Conservation (phyloP, 805 yeast species). For the Scheffersomyces ergatensis region DNA sequence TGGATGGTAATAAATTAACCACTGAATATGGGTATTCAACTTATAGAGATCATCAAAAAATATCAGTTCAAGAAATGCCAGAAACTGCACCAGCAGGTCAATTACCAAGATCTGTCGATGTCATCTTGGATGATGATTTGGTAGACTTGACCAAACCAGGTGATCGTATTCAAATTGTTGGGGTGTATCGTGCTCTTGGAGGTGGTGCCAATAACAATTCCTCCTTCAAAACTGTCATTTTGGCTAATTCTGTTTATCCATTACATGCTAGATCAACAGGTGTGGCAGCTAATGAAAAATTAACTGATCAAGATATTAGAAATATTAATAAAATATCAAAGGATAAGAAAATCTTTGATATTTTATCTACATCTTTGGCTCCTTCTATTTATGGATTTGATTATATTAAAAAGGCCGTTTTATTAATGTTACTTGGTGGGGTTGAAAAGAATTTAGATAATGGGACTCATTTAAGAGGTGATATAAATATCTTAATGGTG, state of each 20-base stretch:
- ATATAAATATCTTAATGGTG: conserved; percentile 91
- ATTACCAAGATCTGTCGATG: conserved; percentile 88
- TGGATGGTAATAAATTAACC: conserved; percentile 81
- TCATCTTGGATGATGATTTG: conserved; percentile 90
- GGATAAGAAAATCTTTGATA: conserved; percentile 68
- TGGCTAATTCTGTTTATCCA: conserved; percentile 88
- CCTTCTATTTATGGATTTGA: conserved; percentile 96
- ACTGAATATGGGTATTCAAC: conserved; percentile 94
- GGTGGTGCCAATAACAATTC: conserved; percentile 59
- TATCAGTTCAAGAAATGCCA: conserved; percentile 96
- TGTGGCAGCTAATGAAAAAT: conserved; percentile 64
- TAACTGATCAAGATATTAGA: conserved; percentile 81
- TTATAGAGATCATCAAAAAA: conserved; percentile 89
- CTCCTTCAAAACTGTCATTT: conserved; percentile 75
- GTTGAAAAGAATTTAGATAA: conserved; percentile 89
- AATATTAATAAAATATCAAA: conserved; percentile 79
- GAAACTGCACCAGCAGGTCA: conserved; percentile 98
- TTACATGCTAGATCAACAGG: conserved; percentile 86
- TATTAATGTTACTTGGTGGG: conserved; percentile 91
- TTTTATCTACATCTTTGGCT: conserved; percentile 82
- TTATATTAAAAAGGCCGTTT: conserved; percentile 84
- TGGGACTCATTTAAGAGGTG: conserved; percentile 98
- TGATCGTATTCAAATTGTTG: conserved; percentile 90
- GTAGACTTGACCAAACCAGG: conserved; percentile 95
- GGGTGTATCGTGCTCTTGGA: conserved; percentile 90